Evolutionary conservation across 1,139 yeast species (phyloP), one percentile per base, ranked within the genome.

Genomic region (Saccharomyces uvarum): DNA sequence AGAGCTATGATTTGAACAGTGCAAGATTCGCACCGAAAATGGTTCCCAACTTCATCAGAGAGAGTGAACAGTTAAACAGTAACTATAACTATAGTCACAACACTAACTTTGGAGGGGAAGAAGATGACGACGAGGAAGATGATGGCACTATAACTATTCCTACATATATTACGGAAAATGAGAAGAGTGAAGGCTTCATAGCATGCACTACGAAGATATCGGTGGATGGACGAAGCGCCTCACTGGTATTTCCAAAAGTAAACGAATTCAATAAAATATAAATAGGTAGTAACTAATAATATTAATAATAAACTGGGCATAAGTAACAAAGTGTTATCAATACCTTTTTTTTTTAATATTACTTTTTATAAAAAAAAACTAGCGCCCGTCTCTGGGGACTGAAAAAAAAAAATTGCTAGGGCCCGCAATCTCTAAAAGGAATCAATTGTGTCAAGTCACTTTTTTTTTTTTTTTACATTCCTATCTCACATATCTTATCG

Each of bases 351-450:
- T 16, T 38, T 38, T 19, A 14, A 11, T 38, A 16, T 38, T 21
- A 16, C 44, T 21, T 24, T 24, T 24, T 5, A 14, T 5, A 14
- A 5, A 19, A 24, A 9, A 19, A 9, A 38, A 26, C 24, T 38
- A 24, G 44, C 24, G 11, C 44, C 44, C 44, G 44, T 19, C 44
- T 38, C 24, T 38, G 44, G 44, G 44, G 16, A 38, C 44, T 38
- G 44, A 38, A 21, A 21, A 16, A 38, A 38, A 38, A 38, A 38
- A 38, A 38, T 38, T 38, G 21, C 44, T 16, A 38, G 44, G 44
- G 24, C 24, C 44, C 44, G 44, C 44, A 38, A 38, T 38, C 44
- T 38, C 44, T 28, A 38, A 38, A 38, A 38, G 44, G 44, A 38
- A 19, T 38, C 44, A 38, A 38, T 38, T 38, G 44, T 38, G 44